Base-by-base conservation (phyloP, 495 filamentous ascomycete species). In the Cladorrhinum samala region DNA sequence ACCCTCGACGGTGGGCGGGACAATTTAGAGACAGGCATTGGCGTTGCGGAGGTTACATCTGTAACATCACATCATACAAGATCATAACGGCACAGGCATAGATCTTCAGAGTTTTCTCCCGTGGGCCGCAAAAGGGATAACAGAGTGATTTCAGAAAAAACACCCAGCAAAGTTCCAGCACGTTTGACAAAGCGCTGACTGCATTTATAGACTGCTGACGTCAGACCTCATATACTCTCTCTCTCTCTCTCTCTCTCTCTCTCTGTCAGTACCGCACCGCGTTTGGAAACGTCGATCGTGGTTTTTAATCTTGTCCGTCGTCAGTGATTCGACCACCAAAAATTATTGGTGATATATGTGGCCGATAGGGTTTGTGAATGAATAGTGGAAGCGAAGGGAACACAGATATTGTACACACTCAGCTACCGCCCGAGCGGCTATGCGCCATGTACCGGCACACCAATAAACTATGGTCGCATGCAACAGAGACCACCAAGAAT, bases 161-260 rank as follows among this genome's bases (percentile, higher is more conserved):
- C n/a, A n/a, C n/a, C 27, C 27, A 33, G 27, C 5, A 33, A 45
- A 14, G 42, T 24, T 9, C 42, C 42, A 24, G 42, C 23, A 19
- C 23, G 4, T 45, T 23, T 23, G 27, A 33, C 27, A 33, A 33
- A 33, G 27, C 27, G 27, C 27, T 33, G 27, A 33, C 27, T 33
- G 27, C 42, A 9, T 21, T 21, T 24, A 13, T 19, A 19, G 20
- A 19, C 25, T 17, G 52, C 52, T 54, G 52, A 49, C 52, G 45
- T 54, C 44, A 54, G 52, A 49, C 33, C 40, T 43, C 13, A 21
- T 20, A n/a, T n/a, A n/a, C n/a, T n/a, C n/a, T n/a, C n/a, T n/a
- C n/a, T n/a, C n/a, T n/a, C n/a, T n/a, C n/a, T n/a, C n/a, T n/a
- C n/a, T n/a, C n/a, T n/a, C n/a, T n/a, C n/a, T n/a, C n/a, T n/a